Evolutionary conservation across 768 basidiomycete genomes (phyloP).

Genomic region (Exsudoporus frostii): DNA sequence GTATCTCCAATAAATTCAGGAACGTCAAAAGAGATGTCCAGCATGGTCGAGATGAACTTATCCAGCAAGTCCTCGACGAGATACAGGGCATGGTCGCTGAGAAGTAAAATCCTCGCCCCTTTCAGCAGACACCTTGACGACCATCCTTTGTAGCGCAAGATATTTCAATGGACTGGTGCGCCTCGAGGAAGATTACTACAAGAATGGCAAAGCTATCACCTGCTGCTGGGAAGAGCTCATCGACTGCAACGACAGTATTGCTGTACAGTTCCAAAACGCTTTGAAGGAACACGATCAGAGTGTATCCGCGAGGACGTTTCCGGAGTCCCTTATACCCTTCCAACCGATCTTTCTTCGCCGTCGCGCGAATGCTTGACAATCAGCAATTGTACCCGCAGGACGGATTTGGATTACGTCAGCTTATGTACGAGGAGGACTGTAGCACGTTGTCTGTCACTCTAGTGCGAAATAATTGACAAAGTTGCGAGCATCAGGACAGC

Average conservation of each 20-base stretch:
- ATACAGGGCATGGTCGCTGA: slow-evolving; percentile 41
- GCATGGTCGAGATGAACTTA: slow-evolving; percentile 42
- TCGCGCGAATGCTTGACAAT: slow-evolving; percentile 4
- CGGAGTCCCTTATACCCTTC: slow-evolving; percentile 40
- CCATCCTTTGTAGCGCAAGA: slow-evolving; percentile 35
- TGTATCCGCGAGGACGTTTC: slow-evolving; percentile 49
- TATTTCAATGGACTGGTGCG: slow-evolving; percentile 54
- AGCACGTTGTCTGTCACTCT: neutral
- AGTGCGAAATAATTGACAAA: neutral
- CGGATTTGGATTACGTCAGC: neutral
- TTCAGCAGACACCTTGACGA: slow-evolving; percentile 3
- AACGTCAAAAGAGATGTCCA: slow-evolving; percentile 45
- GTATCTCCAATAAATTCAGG: slow-evolving; percentile 47
- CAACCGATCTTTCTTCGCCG: slow-evolving; percentile 17
- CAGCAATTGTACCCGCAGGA: too few species aligned
- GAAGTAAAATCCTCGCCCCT: slow-evolving; percentile 17
- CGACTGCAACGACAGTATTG: slow-evolving; percentile 37
- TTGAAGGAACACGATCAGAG: slow-evolving; percentile 49
- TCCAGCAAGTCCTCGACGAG: slow-evolving; percentile 43
- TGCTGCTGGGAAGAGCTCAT: slow-evolving; percentile 41
- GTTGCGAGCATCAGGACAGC: neutral
- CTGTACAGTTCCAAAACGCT: slow-evolving; percentile 34
- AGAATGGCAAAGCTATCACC: slow-evolving; percentile 39
- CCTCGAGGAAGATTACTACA: slow-evolving; percentile 53
- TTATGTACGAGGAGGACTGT: neutral